Base-by-base conservation (phyloP, 164 flowering plant genomes). In the Echeveria elegans region DNA sequence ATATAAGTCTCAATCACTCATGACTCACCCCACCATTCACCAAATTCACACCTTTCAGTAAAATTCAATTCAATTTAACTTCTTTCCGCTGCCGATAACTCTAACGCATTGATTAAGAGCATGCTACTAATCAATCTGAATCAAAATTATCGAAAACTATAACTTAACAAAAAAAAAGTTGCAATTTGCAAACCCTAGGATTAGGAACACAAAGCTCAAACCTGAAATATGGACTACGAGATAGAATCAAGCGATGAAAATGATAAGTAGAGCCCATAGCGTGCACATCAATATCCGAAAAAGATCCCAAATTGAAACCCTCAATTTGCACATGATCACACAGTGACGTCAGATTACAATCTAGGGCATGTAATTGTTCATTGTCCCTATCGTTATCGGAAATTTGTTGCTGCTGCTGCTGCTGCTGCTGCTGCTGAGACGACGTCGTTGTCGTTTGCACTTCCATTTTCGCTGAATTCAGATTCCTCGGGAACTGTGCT, bases 141-240 rank as follows among this genome's bases (percentile, higher is more conserved):
- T 43, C 16, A 14, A 43, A 12, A 40, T n/a, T 3, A 40, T 9
- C 11, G 15, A 40, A 40, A 40, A 40, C 15, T 7, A 40, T 2
- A 40, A 43, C 15, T 43, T 43, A 7, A 43, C 15, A 5, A 43
- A 43, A 43, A 38, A n/a, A n/a, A n/a, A n/a, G n/a, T n/a, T 34
- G 37, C 37, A 43, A 11, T 14, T 38, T 38, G 41, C 41, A 43
- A 43, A 43, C 47, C n/a, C 47, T 43, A 43, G 16, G 5, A 28
- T 0, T 61, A 30, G 14, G 37, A 41, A 56, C 19, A 38, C 4
- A 21, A 37, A 3, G 41, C 16, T 19, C 4, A 8, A 60, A 88
- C 99, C 99, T 85, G 87, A 94, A 94, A 73, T 91, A 94, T 26
- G 99, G 87, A 80, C 97, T 94, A 63, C 99, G 88, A 63, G 99